These are phyloP conservation scores for Xylaria sp. DNA, from an alignment of 2,329 filamentous ascomycete species.

Conservation along the genomic window DNA sequence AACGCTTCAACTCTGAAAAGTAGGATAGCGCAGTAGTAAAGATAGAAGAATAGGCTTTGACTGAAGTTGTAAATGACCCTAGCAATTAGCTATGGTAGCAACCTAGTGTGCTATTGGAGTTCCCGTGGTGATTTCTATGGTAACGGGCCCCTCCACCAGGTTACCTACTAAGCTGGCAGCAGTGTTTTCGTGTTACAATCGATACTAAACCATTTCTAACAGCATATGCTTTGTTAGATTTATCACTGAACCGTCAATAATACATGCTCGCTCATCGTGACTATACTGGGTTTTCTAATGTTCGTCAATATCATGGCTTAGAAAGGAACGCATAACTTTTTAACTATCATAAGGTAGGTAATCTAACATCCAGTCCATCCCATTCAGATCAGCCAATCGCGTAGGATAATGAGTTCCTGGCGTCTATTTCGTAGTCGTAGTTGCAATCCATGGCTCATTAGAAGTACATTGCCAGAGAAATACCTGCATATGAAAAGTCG, in stretches of 20 bases:
- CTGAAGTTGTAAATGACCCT: not conserved
- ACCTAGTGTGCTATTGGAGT: not conserved
- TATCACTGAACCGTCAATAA: not conserved
- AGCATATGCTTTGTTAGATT: not conserved
- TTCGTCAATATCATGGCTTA: not conserved
- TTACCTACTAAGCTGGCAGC: not conserved
- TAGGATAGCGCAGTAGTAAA: not conserved
- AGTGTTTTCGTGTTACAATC: not conserved
- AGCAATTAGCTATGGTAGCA: not conserved
- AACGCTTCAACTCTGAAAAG: not conserved
- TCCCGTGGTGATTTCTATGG: not conserved
- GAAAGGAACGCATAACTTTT: slow-evolving; percentile 25
- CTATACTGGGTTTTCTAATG: not conserved
- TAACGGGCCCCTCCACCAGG: not conserved
- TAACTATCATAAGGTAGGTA: not conserved
- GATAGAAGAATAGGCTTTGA: not conserved
- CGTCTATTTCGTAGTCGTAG: not conserved
- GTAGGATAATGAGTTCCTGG: not conserved
- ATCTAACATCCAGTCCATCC: not conserved
- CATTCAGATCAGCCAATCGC: not conserved
- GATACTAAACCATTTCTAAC: too few relatives aligned
- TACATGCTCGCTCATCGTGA: not conserved
- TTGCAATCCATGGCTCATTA: not conserved
- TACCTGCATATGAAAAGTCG: not conserved
- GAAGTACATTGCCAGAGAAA: not conserved